Evolutionary conservation across 2,329 filamentous ascomycete genomes (phyloP).

Genomic region (Fusarium sp.): DNA sequence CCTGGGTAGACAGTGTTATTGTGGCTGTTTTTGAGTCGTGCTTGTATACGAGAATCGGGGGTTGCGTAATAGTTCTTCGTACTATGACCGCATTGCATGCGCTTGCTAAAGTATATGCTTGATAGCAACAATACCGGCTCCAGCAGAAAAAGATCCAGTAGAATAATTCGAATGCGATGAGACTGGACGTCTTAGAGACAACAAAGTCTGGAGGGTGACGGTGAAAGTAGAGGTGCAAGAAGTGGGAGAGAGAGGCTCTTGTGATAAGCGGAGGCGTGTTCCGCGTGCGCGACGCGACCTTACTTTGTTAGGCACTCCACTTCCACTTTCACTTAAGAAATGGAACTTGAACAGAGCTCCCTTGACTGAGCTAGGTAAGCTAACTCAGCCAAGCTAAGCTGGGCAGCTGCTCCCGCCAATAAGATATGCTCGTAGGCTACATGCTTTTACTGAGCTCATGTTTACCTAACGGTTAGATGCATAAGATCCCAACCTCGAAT

Average conservation of each 20-base stretch:
- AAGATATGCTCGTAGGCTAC: slow-evolving; percentile 1
- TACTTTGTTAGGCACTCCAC: slow-evolving; percentile 33
- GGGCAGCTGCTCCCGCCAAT: slow-evolving; percentile 29
- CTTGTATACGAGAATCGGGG: slow-evolving; percentile 34
- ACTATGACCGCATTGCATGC: slow-evolving; percentile 46
- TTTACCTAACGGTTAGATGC: slow-evolving; percentile 25
- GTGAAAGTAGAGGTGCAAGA: slow-evolving; percentile 26
- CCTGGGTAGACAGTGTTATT: slow-evolving; percentile 5
- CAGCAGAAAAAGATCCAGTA: slow-evolving; percentile 14
- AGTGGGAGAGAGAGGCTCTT: slow-evolving; percentile 37
- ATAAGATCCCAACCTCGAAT: slow-evolving; percentile 22
- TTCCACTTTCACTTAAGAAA: slow-evolving; percentile 22
- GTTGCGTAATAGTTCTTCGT: slow-evolving; percentile 32
- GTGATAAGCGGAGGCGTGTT: slow-evolving; percentile 46
- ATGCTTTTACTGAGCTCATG: slow-evolving; percentile 27
- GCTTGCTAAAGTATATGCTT: slow-evolving; percentile 14
- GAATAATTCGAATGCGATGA: slow-evolving; percentile 9
- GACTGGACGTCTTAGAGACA: slow-evolving; percentile 24
- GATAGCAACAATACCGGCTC: slow-evolving; percentile 7
- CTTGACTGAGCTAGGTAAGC: slow-evolving; percentile 8
- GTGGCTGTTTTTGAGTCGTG: slow-evolving; percentile 38
- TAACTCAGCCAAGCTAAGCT: slow-evolving; percentile 5
- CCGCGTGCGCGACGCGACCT: slow-evolving; percentile 47
- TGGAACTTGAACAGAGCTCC: not conserved
- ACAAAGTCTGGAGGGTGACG: slow-evolving; percentile 22